Base-by-base conservation (phyloP, 2,329 filamentous ascomycete genomes). In the Coleophoma crateriformis region DNA sequence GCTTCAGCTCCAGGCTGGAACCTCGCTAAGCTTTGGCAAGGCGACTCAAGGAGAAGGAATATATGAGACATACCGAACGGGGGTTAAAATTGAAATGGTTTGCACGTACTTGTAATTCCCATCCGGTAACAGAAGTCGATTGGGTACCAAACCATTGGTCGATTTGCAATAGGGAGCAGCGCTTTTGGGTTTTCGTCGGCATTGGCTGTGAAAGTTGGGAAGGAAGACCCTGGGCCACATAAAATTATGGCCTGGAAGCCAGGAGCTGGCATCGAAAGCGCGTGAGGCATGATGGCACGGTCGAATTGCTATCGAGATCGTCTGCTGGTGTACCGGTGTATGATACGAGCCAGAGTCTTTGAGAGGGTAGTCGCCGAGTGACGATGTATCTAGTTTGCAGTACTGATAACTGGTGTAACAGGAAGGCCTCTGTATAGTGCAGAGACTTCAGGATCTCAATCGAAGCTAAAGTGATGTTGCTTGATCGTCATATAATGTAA, bases 141-240 rank as follows among this genome's bases (percentile, higher is more conserved):
- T 6, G 88, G 85, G 66, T 94, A 94, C 87, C 89, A 92, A 42
- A 94, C 85, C 88, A 94, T 94, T 1, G 88, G 88, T 58, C 88
- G 72, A 66, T 94, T 94, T 34, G 88, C 88, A 52, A 94, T 87
- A 6, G 88, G 88, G 7, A 94, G 71, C 19, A 94, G 78, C 10
- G 88, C 88, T 69, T 94, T 94, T 10, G 88, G 88, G 53, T 88
- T 84, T 63, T 91, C 85, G 68, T 87, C 83, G 5, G 88, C 85
- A 54, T 85, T 88, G 3, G 87, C 84, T 2, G 87, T 91, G 65
- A 94, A 92, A 1, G 88, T 92, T 42, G 86, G 84, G 58, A 94
- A 86, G 0, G 86, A 90, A 8, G 85, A 88, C 48, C 88, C 88
- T 20, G 88, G 88, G 3, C 88, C 88, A 65, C 88, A 94, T 45